Base-by-base conservation (phyloP, 495 filamentous ascomycete species). In the Tuber melanosporum region DNA sequence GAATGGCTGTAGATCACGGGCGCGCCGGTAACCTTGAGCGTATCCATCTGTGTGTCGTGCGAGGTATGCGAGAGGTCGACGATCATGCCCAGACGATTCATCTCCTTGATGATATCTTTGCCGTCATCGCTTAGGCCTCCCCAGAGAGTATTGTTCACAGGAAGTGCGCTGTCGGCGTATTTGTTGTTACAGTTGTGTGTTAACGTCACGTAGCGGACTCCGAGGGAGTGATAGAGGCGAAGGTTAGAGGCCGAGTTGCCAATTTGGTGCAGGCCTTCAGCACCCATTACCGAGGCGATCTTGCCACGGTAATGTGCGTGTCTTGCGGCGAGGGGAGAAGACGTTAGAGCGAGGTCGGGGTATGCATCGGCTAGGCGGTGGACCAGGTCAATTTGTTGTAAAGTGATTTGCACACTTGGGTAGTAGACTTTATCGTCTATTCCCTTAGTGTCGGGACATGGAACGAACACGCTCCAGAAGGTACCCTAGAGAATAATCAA, bases 221-320 rank as follows among this genome's bases (percentile, higher is more conserved):
- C 95, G 19, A 95, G 86, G 4, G 87, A 86, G 83, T 94, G 85
- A 83, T 90, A 96, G 12, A 88, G 86, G 5, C 95, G 90, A 32
- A 98, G 87, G 73, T 91, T 92, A 32, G 93, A 88, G 15, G 91
- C 84, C 0, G 91, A 92, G 86, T 97, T 97, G 57, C 93, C 95
- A 76, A 99, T 96, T 79, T 97, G 94, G 83, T 99, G 95, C 1
- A 99, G 89, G 6, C 95, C 95, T 85, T 99, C 95, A 42, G 98
- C 92, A 20, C 91, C 93, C 20, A 94, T 84, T 12, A 94, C 93
- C 5, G 88, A 89, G 76, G 90, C 86, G 8, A 90, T 81, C 42
- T 77, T 79, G 20, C 52, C 26, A 74, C 87, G 88, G 77, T 88
- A 87, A 70, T 88, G 83, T 17, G 79, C 73, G 36, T 85, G 84